A percentile compares a stretch with the other conserved stretches of the same genome.
These are phyloP conservation scores for Curvularia spicifera DNA, from an alignment of 2,329 filamentous ascomycete species.

Conservation along the genomic window DNA sequence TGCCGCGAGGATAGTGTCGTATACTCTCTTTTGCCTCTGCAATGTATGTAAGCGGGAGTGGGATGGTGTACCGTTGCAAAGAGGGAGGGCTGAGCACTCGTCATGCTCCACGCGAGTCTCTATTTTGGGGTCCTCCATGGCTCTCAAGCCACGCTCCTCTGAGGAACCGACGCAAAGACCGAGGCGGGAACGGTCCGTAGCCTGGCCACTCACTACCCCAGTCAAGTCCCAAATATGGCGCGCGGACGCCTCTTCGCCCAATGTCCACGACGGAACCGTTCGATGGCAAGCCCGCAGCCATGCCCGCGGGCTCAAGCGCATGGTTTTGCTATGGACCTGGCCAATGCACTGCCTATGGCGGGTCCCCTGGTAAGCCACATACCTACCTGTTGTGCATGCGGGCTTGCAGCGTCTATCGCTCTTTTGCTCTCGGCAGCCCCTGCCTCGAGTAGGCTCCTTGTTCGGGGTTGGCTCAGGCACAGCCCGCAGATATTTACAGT, in stretches of 20 bases:
- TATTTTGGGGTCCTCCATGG: conserved; percentile 38
- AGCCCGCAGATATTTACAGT: conserved; percentile 50
- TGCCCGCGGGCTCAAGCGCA: conserved; percentile 46
- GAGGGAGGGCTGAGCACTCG: conserved; percentile 44
- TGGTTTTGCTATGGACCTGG: conserved; percentile 29
- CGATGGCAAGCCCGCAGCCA: conserved; percentile 44
- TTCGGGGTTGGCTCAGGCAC: conserved; percentile 45
- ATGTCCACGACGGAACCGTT: conserved; percentile 45
- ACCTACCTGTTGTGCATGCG: conserved; percentile 32
- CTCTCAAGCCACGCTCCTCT: conserved; percentile 42
- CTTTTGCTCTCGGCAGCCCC: conserved; percentile 24
- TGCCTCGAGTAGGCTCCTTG: conserved; percentile 27
- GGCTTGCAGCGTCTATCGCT: conserved; percentile 42
- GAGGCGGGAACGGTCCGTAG: conserved; percentile 49
- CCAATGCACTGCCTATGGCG: conserved; percentile 39
- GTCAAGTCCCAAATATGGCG: conserved; percentile 41
- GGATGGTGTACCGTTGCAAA: conserved; percentile 34
- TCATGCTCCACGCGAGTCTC: conserved; percentile 30
- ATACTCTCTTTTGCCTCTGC: conserved; percentile 32
- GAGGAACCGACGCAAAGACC: conserved; percentile 40
- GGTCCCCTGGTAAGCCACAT: conserved; percentile 28
- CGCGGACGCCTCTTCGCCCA: conserved; percentile 37
- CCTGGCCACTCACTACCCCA: conserved; percentile 34
- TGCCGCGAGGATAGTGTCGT: conserved; percentile 24
- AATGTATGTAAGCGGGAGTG: conserved; percentile 35